phyloP scores from a whole-genome alignment of 345 rosid genomes.

The Brassica cretica region DNA sequence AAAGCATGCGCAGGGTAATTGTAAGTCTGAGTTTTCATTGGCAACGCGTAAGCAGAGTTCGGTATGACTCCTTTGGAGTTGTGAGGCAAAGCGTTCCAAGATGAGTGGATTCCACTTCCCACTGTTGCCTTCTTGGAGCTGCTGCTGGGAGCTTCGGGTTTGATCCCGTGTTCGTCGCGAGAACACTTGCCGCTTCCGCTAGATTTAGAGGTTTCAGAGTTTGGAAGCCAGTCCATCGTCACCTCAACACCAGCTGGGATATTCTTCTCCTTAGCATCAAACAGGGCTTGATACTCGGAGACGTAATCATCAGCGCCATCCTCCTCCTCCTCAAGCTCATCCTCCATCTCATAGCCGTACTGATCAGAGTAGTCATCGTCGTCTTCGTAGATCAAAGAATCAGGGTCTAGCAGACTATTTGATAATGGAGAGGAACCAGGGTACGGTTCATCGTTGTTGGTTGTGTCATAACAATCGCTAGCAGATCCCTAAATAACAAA shows the following conservation, averaged over 20 bases:
- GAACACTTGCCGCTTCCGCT: constrained; percentile 35
- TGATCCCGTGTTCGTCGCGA: not conserved
- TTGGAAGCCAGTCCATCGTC: constrained; percentile 60
- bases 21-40: constrained; percentile 1
- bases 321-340: constrained; percentile 33
- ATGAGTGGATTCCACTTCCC: constrained; percentile 9
- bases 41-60: constrained; percentile 31
- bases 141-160: constrained; percentile 20
- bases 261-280: constrained; percentile 61
- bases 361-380: constrained; percentile 25
- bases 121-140: constrained; percentile 20
- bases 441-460: constrained; percentile 18
- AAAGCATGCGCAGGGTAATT: not conserved
- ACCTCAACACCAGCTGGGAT: constrained; percentile 83
- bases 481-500: constrained; percentile 38
- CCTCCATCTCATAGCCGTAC: constrained; percentile 36
- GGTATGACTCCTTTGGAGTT: constrained; percentile 28
- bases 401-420: constrained; percentile 40
- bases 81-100: constrained; percentile 20
- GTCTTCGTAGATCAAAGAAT: constrained; percentile 45
- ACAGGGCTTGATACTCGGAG: constrained; percentile 60
- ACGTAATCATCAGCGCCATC: constrained; percentile 42
- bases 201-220: constrained; percentile 15
- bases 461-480: constrained; percentile 24
- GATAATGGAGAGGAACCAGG: constrained; percentile 38